Evolutionary conservation across 768 basidiomycete genomes (phyloP).

Genomic region (Boletus vinaceobasis): DNA sequence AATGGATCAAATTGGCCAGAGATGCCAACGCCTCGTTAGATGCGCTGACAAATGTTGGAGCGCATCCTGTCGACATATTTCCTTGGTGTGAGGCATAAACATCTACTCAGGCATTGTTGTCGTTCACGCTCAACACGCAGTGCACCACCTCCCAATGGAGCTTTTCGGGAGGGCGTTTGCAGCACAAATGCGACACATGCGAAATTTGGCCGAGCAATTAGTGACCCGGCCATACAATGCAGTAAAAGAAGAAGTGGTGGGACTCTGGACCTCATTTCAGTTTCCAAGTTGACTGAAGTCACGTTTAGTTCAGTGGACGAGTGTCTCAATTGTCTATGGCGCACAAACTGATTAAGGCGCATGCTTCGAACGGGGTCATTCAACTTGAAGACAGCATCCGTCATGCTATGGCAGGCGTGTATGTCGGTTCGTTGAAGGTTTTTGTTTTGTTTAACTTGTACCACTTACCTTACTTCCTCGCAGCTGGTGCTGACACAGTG

Average conservation of each 20-base stretch:
- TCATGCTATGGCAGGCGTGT: constrained; percentile 2
- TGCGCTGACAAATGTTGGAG: constrained; percentile 2
- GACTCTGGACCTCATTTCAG: neutral
- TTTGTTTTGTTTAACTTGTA: neutral
- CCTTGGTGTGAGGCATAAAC: neutral
- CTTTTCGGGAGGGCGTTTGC: neutral
- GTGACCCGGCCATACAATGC: neutral
- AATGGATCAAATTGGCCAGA: constrained; percentile 3
- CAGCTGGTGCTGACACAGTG: constrained; percentile 6
- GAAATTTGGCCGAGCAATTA: neutral
- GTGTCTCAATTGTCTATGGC: constrained; percentile 4
- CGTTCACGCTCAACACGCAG: neutral
- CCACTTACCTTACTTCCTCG: neutral
- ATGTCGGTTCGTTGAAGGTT: neutral
- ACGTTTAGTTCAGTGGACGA: constrained; percentile 1
- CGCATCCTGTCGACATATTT: constrained; percentile 7
- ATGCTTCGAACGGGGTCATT: neutral
- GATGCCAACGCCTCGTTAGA: constrained; percentile 3
- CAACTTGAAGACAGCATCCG: constrained; percentile 1
- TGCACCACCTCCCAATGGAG: constrained; percentile 3
- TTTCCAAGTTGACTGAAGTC: neutral
- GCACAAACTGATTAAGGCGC: neutral
- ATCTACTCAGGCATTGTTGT: neutral
- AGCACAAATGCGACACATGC: constrained; percentile 5
- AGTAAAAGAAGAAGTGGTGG: neutral